Percentiles rank a stretch among this genome's conserved stretches.
Evolutionary conservation across 2,329 filamentous ascomycete genomes (phyloP).

Genomic region (Thielaviopsis ethacetica): DNA sequence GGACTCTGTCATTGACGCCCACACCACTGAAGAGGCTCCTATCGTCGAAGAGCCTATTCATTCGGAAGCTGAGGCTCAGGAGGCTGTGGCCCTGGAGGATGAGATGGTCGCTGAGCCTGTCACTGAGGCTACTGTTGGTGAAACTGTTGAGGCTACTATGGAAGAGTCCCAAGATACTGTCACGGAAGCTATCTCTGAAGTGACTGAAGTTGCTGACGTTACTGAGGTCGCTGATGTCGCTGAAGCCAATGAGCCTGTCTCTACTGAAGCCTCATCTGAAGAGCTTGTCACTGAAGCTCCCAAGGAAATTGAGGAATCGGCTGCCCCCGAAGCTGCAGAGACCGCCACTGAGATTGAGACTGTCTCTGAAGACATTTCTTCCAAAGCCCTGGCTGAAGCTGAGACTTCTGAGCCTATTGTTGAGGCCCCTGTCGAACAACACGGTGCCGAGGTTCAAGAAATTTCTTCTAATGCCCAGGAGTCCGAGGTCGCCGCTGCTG

Average conservation of each 20-base stretch:
- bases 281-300: too few relatives aligned
- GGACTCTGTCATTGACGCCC: not conserved
- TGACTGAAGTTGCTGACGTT: not conserved
- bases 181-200: not conserved
- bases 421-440: not conserved
- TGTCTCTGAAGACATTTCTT: slow-evolving; percentile 3
- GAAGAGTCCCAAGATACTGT: not conserved
- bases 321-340: slow-evolving; percentile 1
- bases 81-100: too few relatives aligned
- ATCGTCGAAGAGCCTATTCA: not conserved
- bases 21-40: not conserved
- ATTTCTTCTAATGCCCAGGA: not conserved
- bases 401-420: not conserved
- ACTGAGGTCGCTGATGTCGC: slow-evolving; percentile 8
- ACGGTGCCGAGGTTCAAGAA: not conserved
- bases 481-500: not conserved
- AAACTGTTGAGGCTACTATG: not conserved
- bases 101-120: not conserved
- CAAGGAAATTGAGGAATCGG: too few relatives aligned
- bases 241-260: not conserved
- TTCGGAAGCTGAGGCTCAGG: not conserved
- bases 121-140: not conserved
- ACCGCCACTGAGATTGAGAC: slow-evolving; percentile 11
- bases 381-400: not conserved
- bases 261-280: not conserved